phyloP scores from a whole-genome alignment of 345 rosid species.

The Bruguiera gymnorhiza region DNA sequence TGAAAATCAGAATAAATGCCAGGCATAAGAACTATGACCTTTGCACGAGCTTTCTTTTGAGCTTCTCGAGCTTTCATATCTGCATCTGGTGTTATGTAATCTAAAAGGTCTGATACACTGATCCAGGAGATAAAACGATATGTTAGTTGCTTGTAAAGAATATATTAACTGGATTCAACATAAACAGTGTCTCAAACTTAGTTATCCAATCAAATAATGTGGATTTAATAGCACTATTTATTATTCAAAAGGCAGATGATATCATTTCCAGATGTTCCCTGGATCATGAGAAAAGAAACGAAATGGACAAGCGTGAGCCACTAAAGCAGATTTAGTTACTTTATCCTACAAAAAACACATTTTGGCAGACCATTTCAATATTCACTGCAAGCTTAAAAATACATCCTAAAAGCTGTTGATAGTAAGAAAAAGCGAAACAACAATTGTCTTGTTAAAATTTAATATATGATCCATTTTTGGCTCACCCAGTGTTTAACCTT shows the following conservation, averaged over 20 bases:
- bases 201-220: neutral
- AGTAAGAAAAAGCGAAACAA: too few relatives aligned
- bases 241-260: neutral
- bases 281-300: too few relatives aligned
- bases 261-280: neutral
- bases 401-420: too few relatives aligned
- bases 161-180: neutral
- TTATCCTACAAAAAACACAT: neutral
- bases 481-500: too few relatives aligned
- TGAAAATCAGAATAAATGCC: slow-evolving; percentile 1
- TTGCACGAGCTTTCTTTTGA: slow-evolving; percentile 88
- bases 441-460: too few relatives aligned
- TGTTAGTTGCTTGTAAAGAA: slow-evolving; percentile 5
- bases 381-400: too few relatives aligned
- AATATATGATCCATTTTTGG: too few relatives aligned
- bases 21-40: slow-evolving; percentile 44
- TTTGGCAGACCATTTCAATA: neutral
- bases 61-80: slow-evolving; percentile 84
- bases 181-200: neutral
- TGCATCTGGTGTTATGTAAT: slow-evolving; percentile 89
- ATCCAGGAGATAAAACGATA: slow-evolving; percentile 20
- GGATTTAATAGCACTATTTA: neutral
- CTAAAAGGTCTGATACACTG: slow-evolving; percentile 98
- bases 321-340: too few relatives aligned
- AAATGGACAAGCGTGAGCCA: too few relatives aligned